phyloP scores from a whole-genome alignment of 495 filamentous ascomycete species.

The Penicillium taxi region DNA sequence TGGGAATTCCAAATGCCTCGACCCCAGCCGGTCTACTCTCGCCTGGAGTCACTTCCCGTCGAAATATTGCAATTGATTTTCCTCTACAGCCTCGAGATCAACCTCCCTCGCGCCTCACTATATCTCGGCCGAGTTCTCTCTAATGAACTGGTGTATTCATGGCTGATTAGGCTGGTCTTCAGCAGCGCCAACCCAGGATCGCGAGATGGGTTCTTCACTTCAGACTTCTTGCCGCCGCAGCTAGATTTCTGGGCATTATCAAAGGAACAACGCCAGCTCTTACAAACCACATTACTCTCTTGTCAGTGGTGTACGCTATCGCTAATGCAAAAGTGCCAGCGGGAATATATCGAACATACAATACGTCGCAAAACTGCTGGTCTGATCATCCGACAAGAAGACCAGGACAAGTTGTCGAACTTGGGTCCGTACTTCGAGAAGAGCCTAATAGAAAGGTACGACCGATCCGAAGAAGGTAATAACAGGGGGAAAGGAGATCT shows the following conservation, averaged over 20 bases:
- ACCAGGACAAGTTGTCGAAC: slow-evolving; percentile 10
- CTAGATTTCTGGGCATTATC: slow-evolving; percentile 26
- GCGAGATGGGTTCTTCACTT: slow-evolving; percentile 25
- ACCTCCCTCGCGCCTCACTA: slow-evolving; percentile 41
- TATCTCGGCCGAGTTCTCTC: slow-evolving; percentile 27
- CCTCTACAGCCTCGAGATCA: slow-evolving; percentile 41
- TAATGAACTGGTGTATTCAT: slow-evolving; percentile 32
- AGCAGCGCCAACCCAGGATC: slow-evolving; percentile 29
- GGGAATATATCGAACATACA: slow-evolving; percentile 29
- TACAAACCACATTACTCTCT: slow-evolving; percentile 30
- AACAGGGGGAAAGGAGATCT: slow-evolving; percentile 27
- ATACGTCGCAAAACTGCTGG: slow-evolving; percentile 20
- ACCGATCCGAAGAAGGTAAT: slow-evolving; percentile 13
- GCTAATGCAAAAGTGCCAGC: slow-evolving; percentile 34
- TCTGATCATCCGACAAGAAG: slow-evolving; percentile 19
- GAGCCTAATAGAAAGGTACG: slow-evolving; percentile 9
- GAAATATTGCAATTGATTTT: slow-evolving; percentile 49
- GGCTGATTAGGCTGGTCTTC: slow-evolving; percentile 38
- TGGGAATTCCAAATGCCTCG: slow-evolving; percentile 4
- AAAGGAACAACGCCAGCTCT: slow-evolving; percentile 13
- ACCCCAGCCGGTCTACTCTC: slow-evolving; percentile 11
- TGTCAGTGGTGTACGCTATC: slow-evolving; percentile 42
- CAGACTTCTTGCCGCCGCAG: slow-evolving; percentile 32
- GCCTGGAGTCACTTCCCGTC: slow-evolving; percentile 43
- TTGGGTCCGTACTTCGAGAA: slow-evolving; percentile 18